Evolutionary conservation across 805 yeast species (phyloP).

Genomic region (Wickerhamiella azymoides): DNA sequence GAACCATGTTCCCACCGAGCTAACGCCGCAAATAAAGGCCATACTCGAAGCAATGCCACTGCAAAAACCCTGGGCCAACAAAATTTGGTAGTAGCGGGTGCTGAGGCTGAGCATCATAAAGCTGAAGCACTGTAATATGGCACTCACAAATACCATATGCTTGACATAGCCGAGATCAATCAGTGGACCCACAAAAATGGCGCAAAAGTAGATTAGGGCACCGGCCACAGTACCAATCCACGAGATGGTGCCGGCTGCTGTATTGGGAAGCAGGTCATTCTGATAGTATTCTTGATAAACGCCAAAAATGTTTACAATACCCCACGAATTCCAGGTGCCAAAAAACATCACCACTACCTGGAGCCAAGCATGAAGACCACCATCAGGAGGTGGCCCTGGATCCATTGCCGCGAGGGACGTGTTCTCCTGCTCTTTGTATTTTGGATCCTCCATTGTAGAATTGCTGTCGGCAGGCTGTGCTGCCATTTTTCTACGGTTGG

Average conservation of each 20-base stretch:
- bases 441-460: too few species aligned
- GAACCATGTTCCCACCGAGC: conserved; percentile 35
- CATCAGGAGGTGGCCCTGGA: conserved; percentile 18
- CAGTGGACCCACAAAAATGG: conserved; percentile 22
- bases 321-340: conserved; percentile 18
- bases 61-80: conserved; percentile 39
- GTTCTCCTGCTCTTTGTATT: too few species aligned
- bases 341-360: conserved; percentile 19
- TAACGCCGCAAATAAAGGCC: conserved; percentile 32
- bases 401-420: neutral
- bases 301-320: conserved; percentile 19
- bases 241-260: conserved; percentile 15
- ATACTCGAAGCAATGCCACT: conserved; percentile 33
- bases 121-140: conserved; percentile 18
- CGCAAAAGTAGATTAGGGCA: conserved; percentile 4
- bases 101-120: conserved; percentile 27
- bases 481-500: too few species aligned
- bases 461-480: too few species aligned
- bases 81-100: conserved; percentile 34
- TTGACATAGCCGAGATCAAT: conserved; percentile 22
- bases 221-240: conserved; percentile 17
- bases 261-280: conserved; percentile 2
- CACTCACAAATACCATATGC: conserved; percentile 17
- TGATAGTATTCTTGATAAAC: conserved; percentile 19
- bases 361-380: conserved; percentile 19